Evolutionary conservation across 1,139 yeast genomes (phyloP).

Genomic region (Blastobotrys serpentis): DNA sequence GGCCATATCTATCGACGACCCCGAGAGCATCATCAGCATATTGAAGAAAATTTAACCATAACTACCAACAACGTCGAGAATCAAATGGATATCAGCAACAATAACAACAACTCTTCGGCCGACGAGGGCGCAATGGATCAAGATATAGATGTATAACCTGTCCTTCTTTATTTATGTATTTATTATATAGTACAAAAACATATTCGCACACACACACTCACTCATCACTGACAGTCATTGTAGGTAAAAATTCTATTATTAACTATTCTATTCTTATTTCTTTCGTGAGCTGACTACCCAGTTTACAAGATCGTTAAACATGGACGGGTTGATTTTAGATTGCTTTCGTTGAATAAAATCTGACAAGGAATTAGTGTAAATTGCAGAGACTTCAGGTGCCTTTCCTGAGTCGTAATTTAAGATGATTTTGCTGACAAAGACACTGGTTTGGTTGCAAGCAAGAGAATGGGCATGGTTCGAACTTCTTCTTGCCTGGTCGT

Average conservation of each 20-base stretch:
- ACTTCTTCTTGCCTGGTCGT: constrained; percentile 44
- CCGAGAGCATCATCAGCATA: no score
- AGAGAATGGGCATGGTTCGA: constrained; percentile 52
- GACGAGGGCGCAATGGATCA: neutral
- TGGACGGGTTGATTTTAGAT: constrained; percentile 54
- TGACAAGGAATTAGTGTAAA: constrained; percentile 58
- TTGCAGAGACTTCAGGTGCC: constrained; percentile 44
- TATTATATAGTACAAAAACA: constrained; percentile 3
- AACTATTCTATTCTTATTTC: constrained; percentile 7
- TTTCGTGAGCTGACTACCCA: constrained; percentile 59
- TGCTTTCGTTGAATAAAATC: constrained; percentile 54
- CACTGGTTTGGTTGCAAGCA: constrained; percentile 62
- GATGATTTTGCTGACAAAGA: constrained; percentile 53
- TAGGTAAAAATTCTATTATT: no score
- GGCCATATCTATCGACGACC: constrained; percentile 2
- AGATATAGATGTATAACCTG: neutral
- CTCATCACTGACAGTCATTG: neutral
- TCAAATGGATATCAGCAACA: no score
- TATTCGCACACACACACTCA: neutral
- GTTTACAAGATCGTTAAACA: constrained; percentile 78
- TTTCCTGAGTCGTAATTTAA: constrained; percentile 26
- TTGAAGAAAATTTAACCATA: no score
- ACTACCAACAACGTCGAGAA: no score
- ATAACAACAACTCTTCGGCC: neutral
- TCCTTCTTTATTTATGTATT: neutral